phyloP scores from a whole-genome alignment of 208 protist species.

The Crithidia bombi region DNA sequence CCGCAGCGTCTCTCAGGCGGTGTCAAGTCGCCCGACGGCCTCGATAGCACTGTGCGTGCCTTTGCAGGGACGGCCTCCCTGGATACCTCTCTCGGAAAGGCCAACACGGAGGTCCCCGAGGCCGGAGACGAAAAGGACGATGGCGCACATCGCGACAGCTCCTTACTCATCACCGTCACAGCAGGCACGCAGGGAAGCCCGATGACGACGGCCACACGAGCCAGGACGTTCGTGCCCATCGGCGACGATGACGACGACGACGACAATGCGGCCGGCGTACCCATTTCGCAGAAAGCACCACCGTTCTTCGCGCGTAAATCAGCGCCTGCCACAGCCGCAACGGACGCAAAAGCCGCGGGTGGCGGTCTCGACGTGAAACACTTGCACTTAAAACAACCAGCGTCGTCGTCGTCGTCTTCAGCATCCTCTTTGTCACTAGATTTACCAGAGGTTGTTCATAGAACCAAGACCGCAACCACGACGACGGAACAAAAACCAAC shows the following conservation, averaged over 20 bases:
- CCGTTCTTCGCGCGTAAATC: constrained; percentile 26
- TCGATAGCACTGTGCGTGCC: constrained; percentile 19
- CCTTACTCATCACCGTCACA: constrained; percentile 19
- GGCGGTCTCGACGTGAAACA: background rate
- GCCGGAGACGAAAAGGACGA: background rate
- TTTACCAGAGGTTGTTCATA: background rate
- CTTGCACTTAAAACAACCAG: too few relatives aligned
- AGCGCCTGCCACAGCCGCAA: background rate
- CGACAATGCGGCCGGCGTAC: background rate
- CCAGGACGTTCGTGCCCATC: background rate
- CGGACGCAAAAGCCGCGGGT: background rate
- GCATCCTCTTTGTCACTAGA: constrained; percentile 7
- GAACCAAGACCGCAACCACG: background rate
- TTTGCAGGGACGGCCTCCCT: constrained; percentile 7
- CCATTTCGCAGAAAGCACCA: constrained; percentile 14
- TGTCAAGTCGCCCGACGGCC: background rate
- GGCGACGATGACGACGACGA: constrained; percentile 11
- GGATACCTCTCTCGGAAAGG: background rate
- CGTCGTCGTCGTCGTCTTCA: constrained; percentile 28
- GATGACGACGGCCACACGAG: constrained; percentile 10
- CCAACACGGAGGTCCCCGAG: background rate
- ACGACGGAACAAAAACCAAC: background rate
- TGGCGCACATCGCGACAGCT: constrained; percentile 6
- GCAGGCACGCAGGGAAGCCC: constrained; percentile 3
- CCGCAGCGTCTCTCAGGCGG: constrained; percentile 4